Conservation (phyloP, 129 eudicot genomes). For the Escallonia rubra region DNA sequence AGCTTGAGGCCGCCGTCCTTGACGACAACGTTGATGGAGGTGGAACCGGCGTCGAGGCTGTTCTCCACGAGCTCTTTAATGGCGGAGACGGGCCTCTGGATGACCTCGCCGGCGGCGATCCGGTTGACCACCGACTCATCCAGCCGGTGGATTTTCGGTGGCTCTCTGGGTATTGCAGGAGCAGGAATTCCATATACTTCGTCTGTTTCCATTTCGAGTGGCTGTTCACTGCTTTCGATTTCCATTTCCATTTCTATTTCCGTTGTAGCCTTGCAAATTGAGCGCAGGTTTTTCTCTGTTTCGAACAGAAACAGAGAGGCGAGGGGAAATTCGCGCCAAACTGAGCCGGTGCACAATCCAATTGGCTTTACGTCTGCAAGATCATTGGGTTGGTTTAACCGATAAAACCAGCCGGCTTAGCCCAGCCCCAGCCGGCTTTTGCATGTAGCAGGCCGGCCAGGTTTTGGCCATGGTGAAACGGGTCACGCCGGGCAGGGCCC, state of each 20-base stretch:
- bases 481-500: no score
- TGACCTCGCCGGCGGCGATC: slow-evolving; percentile 97
- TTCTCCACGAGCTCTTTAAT: slow-evolving; percentile 94
- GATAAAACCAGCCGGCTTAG: no score
- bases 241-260: slow-evolving; percentile 27
- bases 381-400: no score
- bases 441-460: no score
- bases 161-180: slow-evolving; percentile 16
- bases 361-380: no score
- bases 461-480: no score
- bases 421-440: no score
- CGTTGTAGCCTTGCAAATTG: no score
- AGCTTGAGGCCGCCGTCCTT: slow-evolving; percentile 94
- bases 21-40: slow-evolving; percentile 55
- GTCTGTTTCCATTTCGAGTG: slow-evolving; percentile 34
- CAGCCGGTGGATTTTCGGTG: slow-evolving; percentile 75
- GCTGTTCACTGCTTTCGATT: slow-evolving; percentile 14
- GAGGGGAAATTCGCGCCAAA: no score
- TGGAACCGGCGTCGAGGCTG: slow-evolving; percentile 86
- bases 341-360: no score
- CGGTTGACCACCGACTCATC: slow-evolving; percentile 86
- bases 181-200: slow-evolving; percentile 6
- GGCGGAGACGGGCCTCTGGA: slow-evolving; percentile 95
- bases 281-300: no score
- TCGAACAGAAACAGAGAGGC: no score